Conservation (phyloP, 2,329 filamentous ascomycete species). For the Cladosporium sp. region DNA sequence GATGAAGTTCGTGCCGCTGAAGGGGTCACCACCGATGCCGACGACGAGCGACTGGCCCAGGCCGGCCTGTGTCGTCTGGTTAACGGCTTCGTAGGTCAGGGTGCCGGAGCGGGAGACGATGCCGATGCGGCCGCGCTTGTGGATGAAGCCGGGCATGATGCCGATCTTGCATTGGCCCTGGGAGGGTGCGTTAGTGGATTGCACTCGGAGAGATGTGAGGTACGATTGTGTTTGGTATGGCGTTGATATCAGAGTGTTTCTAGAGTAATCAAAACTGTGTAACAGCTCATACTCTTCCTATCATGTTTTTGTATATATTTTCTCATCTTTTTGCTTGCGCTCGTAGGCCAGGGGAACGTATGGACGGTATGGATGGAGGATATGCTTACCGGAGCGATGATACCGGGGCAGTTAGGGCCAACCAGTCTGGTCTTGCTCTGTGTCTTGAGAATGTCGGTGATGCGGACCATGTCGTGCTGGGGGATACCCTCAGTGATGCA, state of each 20-base stretch:
- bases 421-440: constrained; percentile 96
- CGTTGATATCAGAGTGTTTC: constrained; percentile 4
- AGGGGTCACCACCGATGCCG: constrained; percentile 96
- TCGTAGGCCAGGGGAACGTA: neutral
- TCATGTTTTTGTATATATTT: constrained; percentile 27
- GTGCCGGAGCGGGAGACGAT: constrained; percentile 98
- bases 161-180: constrained; percentile 98
- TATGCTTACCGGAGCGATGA: constrained; percentile 67
- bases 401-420: constrained; percentile 95
- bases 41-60: constrained; percentile 97
- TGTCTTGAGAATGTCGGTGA: constrained; percentile 95
- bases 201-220: neutral
- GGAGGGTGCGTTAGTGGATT: constrained; percentile 5
- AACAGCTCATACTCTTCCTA: constrained; percentile 34
- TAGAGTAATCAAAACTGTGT: constrained; percentile 26
- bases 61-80: constrained; percentile 95
- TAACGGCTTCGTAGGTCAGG: constrained; percentile 98
- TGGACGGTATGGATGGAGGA: constrained; percentile 1
- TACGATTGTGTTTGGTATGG: neutral
- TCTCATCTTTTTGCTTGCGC: constrained; percentile 18
- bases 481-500: constrained; percentile 98
- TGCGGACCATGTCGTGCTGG: constrained; percentile 98
- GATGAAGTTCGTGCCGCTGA: constrained; percentile 99
- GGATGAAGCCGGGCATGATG: constrained; percentile 99
- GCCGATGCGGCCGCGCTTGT: constrained; percentile 97